A percentile compares a stretch with the other conserved stretches of the same genome.
These are phyloP conservation scores for Globisporangium iwayamae DNA, from an alignment of 352 stramenopile species.

Conservation along the genomic window DNA sequence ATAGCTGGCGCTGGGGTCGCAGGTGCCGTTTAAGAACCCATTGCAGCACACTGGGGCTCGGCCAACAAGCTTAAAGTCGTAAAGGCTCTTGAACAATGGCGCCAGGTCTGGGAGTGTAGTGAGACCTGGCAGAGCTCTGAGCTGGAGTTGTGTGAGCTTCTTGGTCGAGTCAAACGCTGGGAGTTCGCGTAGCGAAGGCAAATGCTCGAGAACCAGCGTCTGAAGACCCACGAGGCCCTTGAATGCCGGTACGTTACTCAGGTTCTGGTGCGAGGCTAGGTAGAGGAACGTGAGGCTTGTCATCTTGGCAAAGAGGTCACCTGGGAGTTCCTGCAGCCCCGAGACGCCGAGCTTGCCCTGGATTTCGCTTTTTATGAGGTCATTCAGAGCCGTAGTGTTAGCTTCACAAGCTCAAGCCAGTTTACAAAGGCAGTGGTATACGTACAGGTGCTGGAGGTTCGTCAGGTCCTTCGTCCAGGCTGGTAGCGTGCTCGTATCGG, in stretches of 20 bases:
- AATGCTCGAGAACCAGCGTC: constrained; percentile 21
- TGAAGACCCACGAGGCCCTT: constrained; percentile 17
- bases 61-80: constrained; percentile 10
- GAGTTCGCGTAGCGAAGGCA: constrained; percentile 17
- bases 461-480: constrained; percentile 30
- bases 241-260: constrained; percentile 15
- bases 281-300: constrained; percentile 16
- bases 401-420: background rate
- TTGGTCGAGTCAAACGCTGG: constrained; percentile 14
- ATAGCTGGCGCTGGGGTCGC: constrained; percentile 23
- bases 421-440: background rate
- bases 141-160: constrained; percentile 12
- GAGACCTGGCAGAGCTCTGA: constrained; percentile 15
- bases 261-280: constrained; percentile 10
- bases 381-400: background rate
- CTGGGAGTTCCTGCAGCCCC: constrained; percentile 11
- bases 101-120: constrained; percentile 21
- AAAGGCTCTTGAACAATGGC: constrained; percentile 12
- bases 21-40: constrained; percentile 21
- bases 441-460: constrained; percentile 32
- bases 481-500: constrained; percentile 30
- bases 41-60: constrained; percentile 29
- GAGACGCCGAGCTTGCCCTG: constrained; percentile 16
- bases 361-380: background rate
- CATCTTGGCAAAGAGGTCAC: constrained; percentile 27